Evolutionary conservation across 257 asterid species (phyloP).

Genomic region (Cordia subcordata): DNA sequence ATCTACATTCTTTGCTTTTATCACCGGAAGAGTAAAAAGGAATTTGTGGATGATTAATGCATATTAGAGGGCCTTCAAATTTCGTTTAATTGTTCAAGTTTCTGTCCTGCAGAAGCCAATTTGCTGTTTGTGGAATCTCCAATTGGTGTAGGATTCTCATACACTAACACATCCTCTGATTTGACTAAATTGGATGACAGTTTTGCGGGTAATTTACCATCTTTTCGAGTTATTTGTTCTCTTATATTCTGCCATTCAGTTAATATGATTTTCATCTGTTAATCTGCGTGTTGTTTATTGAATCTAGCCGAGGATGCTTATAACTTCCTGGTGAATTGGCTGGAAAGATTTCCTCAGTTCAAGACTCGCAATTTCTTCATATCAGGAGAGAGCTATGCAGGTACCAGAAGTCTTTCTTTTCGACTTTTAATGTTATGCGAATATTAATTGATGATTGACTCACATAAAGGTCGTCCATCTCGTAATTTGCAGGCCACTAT

Average conservation of each 20-base stretch:
- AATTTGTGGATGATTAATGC: background rate
- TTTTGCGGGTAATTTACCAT: slow-evolving; percentile 50
- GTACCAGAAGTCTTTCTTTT: slow-evolving; percentile 15
- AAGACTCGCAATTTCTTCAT: slow-evolving; percentile 60
- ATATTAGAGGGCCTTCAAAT: background rate
- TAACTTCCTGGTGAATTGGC: slow-evolving; percentile 68
- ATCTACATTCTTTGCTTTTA: background rate
- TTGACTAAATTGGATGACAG: slow-evolving; percentile 38
- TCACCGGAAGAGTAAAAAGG: background rate
- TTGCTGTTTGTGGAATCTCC: slow-evolving; percentile 85
- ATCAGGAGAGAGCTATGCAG: slow-evolving; percentile 95
- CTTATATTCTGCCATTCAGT: no score
- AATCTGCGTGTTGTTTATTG: background rate
- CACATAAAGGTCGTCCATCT: background rate
- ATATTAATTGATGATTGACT: background rate
- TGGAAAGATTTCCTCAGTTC: slow-evolving; percentile 66
- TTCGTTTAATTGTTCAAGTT: slow-evolving; percentile 6
- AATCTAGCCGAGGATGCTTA: slow-evolving; percentile 68
- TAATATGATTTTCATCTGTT: background rate
- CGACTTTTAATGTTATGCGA: background rate
- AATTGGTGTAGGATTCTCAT: slow-evolving; percentile 84
- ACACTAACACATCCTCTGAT: slow-evolving; percentile 70
- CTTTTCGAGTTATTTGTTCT: background rate
- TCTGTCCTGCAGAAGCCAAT: slow-evolving; percentile 68
- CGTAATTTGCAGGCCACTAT: slow-evolving; percentile 59